Conservation (phyloP, 768 basidiomycete species). For the Omphalotus guepiniiformis region DNA sequence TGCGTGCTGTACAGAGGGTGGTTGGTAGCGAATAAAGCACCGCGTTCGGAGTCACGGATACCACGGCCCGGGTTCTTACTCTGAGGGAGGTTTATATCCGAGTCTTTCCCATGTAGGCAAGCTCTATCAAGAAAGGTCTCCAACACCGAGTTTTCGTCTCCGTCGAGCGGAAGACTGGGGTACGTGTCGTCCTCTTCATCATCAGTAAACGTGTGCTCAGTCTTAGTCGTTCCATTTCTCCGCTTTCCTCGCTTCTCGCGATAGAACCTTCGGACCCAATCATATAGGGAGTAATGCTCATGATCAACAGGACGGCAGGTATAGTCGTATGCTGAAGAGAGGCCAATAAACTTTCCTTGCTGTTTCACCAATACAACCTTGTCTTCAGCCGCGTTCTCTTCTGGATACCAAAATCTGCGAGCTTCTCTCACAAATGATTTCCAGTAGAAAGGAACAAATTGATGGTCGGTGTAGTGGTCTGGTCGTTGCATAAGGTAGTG, state of each 20-base stretch:
- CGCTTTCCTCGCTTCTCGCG: too few relatives aligned
- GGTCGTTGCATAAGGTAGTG: neutral
- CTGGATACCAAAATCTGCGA: neutral
- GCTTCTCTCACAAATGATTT: conserved; percentile 9
- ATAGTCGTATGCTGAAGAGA: conserved; percentile 13
- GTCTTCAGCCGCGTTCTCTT: neutral
- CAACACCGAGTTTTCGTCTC: too few relatives aligned
- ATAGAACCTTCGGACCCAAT: conserved; percentile 13
- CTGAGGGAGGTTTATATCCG: neutral
- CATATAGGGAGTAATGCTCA: conserved; percentile 11
- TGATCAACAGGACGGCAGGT: conserved; percentile 9
- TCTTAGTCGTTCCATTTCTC: neutral
- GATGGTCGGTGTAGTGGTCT: conserved; percentile 19
- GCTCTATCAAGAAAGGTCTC: too few relatives aligned
- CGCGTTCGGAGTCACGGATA: neutral
- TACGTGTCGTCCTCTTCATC: too few relatives aligned
- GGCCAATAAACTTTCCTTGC: neutral
- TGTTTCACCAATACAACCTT: conserved; percentile 5
- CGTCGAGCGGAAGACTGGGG: neutral
- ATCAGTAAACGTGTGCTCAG: neutral
- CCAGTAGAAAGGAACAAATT: conserved; percentile 18
- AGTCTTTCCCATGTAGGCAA: too few relatives aligned
- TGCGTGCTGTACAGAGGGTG: conserved; percentile 8
- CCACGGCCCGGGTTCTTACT: neutral
- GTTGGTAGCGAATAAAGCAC: neutral